Base-by-base conservation (phyloP, 2,329 filamentous ascomycete species). In the Didymella pomorum region DNA sequence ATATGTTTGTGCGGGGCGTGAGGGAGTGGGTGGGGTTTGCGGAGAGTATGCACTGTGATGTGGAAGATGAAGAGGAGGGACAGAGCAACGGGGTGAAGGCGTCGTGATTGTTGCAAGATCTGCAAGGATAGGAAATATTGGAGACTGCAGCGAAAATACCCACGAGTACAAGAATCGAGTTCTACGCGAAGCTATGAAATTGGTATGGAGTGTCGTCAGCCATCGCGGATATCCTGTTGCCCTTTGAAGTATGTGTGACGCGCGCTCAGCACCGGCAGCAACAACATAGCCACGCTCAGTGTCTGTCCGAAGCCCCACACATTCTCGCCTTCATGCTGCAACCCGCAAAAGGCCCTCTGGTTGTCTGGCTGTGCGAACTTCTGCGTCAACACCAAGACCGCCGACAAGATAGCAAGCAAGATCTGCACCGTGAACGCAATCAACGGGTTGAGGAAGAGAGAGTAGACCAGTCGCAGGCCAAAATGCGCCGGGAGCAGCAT, bases 1-100 rank as follows among this genome's bases (percentile, higher is more conserved):
- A 97, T 76, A 81, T 84, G 1, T 95, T 92, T 73, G 81, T 91
- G 4, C 89, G 89, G 72, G 87, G 89, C 0, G 79, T 96, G 42
- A 84, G 89, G 65, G 93, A 97, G 76, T 97, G 93, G 92, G 81
- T 96, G 56, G 81, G 82, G 11, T 86, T 93, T 73, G 86, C 92
- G 11, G 86, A 89, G 64, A 83, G 84, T n/a, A 71, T 75, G 68
- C 74, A 76, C 65, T 58, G 54, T 28, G 68, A 72, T 11, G 66
- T 60, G 1, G 66, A 68, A 1, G 69, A 60, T 0, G 58, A 60
- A 4, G 44, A 48, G 0, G 44, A 48, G 0, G 58, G 61, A 10
- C 43, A 52, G 14, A 14, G 8, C 9, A 18, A 47, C 39, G 37
- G n/a, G n/a, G 44, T 16, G 18, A 23, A 49, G 33, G 18, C 23